A percentile compares a stretch with the other conserved stretches of the same genome.
Evolutionary conservation across 1,139 yeast species (phyloP).

Genomic region (Citeromyces siamensis): DNA sequence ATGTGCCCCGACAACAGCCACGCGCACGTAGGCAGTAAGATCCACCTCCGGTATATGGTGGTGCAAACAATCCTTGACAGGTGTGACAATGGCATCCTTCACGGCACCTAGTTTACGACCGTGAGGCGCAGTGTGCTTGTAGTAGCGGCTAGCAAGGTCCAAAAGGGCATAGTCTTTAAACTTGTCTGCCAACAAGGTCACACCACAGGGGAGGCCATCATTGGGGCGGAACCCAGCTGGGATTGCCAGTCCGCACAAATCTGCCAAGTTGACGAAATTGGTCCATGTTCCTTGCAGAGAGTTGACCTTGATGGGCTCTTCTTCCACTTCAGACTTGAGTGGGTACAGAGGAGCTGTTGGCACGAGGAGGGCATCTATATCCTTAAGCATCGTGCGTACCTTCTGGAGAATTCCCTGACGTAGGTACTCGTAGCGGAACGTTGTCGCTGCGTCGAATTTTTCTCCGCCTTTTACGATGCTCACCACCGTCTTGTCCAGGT

Average conservation of each 20-base stretch:
- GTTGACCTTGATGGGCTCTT: slow-evolving; percentile 75
- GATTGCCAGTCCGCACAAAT: slow-evolving; percentile 80
- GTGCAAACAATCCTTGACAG: slow-evolving; percentile 6
- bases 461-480: slow-evolving; percentile 70
- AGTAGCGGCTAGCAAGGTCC: slow-evolving; percentile 66
- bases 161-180: slow-evolving; percentile 84
- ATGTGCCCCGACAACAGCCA: slow-evolving; percentile 97
- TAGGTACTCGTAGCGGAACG: slow-evolving; percentile 74
- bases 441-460: slow-evolving; percentile 66
- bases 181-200: slow-evolving; percentile 69
- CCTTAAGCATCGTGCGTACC: slow-evolving; percentile 40
- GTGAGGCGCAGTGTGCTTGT: slow-evolving; percentile 34
- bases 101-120: slow-evolving; percentile 36
- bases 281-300: slow-evolving; percentile 95
- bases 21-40: slow-evolving; percentile 30
- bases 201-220: slow-evolving; percentile 89
- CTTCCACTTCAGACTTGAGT: slow-evolving; percentile 52
- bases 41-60: slow-evolving; percentile 23
- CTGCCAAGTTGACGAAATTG: slow-evolving; percentile 90
- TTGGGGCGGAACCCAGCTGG: slow-evolving; percentile 80
- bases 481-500: slow-evolving; percentile 77
- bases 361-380: slow-evolving; percentile 65
- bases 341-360: slow-evolving; percentile 96
- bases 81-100: slow-evolving; percentile 26
- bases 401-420: slow-evolving; percentile 64